Conservation (phyloP, 352 stramenopile species). For the Plasmopara viticola region DNA sequence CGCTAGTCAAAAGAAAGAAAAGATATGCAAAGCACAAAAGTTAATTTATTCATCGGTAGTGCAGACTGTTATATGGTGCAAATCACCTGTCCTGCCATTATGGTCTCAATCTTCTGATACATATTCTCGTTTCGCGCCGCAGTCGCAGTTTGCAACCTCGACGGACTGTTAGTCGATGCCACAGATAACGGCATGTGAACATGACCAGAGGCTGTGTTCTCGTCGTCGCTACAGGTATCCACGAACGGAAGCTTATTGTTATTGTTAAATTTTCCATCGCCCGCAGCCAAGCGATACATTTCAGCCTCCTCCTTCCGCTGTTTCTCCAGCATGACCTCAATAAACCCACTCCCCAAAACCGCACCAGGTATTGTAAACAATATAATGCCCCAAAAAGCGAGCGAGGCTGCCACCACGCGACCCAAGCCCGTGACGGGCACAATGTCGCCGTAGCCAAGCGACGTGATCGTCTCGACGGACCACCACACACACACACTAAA, state of each 20-base stretch:
- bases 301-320: constrained; percentile 12
- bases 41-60: constrained; percentile 2
- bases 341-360: constrained; percentile 53
- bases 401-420: constrained; percentile 31
- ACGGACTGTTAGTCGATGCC: too few relatives aligned
- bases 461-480: constrained; percentile 61
- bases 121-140: too few relatives aligned
- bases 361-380: constrained; percentile 62
- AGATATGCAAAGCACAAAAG: constrained; percentile 1
- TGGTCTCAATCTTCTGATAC: too few relatives aligned
- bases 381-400: constrained; percentile 51
- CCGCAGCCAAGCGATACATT: too few relatives aligned
- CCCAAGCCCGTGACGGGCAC: constrained; percentile 41
- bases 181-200: too few relatives aligned
- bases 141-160: too few relatives aligned
- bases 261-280: too few relatives aligned
- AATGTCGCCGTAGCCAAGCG: constrained; percentile 57
- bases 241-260: too few relatives aligned
- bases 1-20: constrained; percentile 14
- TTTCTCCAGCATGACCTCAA: constrained; percentile 67
- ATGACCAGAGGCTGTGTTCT: too few relatives aligned
- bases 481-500: constrained; percentile 51
- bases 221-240: too few relatives aligned
- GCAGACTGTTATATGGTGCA: constrained; percentile 1
- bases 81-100: too few relatives aligned